Evolutionary conservation across 140 eudicot genomes (phyloP), one percentile per base, ranked within the genome.

Genomic region (Flaveria floridana): DNA sequence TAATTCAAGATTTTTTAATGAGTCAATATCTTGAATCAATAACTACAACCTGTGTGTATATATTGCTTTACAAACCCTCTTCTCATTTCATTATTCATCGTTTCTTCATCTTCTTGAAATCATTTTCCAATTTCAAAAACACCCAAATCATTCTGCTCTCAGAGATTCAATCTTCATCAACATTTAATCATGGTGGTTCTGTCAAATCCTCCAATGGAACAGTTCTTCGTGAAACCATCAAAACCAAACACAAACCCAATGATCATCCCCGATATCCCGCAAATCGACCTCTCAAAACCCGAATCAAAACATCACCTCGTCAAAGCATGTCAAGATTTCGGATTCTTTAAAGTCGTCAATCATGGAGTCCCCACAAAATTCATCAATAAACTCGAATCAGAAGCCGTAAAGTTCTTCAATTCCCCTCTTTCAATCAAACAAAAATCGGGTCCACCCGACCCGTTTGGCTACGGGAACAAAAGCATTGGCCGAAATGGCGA

Each of bases 401-500:
- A 91, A 78, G 97, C 97, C 8, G 42, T 81, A 1, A 74, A 86
- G 23, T 91, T 91, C 84, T 91, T 91, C 51, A 71, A 88, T 3
- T 83, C 83, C 12, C 92, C 97, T 7, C 75, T 76, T 1, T 75
- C 85, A 0, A 87, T 76, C 23, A 90, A 90, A 26, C 77, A 78
- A 55, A 86, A 90, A 19, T 87, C 86, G 15, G 89, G 95, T 1
- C 88, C 86, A 4, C 76, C 89, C 50, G 18, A 79, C 82, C 97
- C 97, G 68, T 90, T 90, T 74, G 97, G 97, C 12, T 90, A 88
- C 70, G 97, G 95, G 1, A 86, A 86, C 79, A 88, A 86, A 67
- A 84, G 80, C 46, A 86, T 91, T 79, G 97, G 97, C n/a, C 53
- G 25, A 34, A 91, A 83, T 44, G 97, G 97, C 1, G 97, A 91